phyloP scores from a whole-genome alignment of 164 flowering plant genomes.

The Protea cynaroides region DNA sequence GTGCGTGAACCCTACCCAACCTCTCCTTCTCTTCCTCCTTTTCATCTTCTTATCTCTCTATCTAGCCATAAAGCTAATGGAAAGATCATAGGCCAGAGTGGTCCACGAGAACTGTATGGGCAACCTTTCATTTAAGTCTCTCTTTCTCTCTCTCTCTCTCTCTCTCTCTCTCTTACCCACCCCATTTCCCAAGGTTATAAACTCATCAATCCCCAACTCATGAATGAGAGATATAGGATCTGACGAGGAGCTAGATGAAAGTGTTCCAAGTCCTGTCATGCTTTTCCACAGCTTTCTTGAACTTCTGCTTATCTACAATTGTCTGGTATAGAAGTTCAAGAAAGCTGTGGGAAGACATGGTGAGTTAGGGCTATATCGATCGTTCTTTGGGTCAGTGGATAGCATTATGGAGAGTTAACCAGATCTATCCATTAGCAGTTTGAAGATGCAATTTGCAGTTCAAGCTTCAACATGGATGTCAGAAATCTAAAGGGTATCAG shows the following conservation, averaged over 20 bases:
- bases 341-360: slow-evolving; percentile 52
- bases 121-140: not conserved
- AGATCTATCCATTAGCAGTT: not conserved
- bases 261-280: slow-evolving; percentile 43
- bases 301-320: slow-evolving; percentile 25
- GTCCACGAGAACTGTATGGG: not conserved
- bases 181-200: not conserved
- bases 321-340: slow-evolving; percentile 20
- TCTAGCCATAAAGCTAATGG: not conserved
- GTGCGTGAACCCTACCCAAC: not conserved
- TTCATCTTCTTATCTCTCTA: not conserved
- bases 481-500: no score
- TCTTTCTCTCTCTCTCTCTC: not conserved
- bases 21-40: not conserved
- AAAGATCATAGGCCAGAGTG: not conserved
- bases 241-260: not conserved
- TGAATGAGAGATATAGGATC: slow-evolving; percentile 6
- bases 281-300: slow-evolving; percentile 94
- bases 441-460: not conserved
- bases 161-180: not conserved
- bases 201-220: not conserved
- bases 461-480: not conserved
- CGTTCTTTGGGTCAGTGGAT: not conserved
- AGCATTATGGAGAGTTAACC: not conserved
- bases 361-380: slow-evolving; percentile 1